phyloP scores from a whole-genome alignment of 768 basidiomycete genomes.

The Boletales sp. region DNA sequence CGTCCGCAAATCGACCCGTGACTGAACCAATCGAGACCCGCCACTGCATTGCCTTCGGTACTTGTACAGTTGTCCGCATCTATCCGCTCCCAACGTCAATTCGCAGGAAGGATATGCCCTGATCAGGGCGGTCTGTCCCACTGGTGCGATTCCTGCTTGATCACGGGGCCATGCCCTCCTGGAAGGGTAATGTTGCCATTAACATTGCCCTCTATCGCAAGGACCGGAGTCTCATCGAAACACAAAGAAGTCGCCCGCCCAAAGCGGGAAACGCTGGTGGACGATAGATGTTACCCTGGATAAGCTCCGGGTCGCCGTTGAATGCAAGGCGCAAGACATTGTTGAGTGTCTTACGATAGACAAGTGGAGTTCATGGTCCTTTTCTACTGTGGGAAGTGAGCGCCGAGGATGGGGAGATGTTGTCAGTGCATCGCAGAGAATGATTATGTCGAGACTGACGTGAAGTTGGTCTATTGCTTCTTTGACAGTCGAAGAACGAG shows the following conservation, averaged over 20 bases:
- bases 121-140: constrained; percentile 64
- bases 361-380: constrained; percentile 36
- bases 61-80: constrained; percentile 42
- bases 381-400: not conserved
- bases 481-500: no score
- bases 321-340: constrained; percentile 62
- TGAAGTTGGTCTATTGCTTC: no score
- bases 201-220: constrained; percentile 70
- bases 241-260: constrained; percentile 30
- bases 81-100: constrained; percentile 49
- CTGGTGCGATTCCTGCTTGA: constrained; percentile 70
- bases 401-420: no score
- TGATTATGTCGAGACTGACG: no score
- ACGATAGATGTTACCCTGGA: constrained; percentile 48
- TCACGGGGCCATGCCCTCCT: constrained; percentile 1
- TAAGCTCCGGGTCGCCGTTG: constrained; percentile 68
- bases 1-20: constrained; percentile 23
- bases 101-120: constrained; percentile 81
- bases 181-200: constrained; percentile 56
- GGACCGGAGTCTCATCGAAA: constrained; percentile 62
- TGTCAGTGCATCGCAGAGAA: no score
- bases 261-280: constrained; percentile 56
- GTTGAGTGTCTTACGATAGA: constrained; percentile 66
- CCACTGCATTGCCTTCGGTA: constrained; percentile 65
- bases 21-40: constrained; percentile 48